Conservation (phyloP, 2,329 filamentous ascomycete genomes). For the Ceratocystis harringtonii region DNA sequence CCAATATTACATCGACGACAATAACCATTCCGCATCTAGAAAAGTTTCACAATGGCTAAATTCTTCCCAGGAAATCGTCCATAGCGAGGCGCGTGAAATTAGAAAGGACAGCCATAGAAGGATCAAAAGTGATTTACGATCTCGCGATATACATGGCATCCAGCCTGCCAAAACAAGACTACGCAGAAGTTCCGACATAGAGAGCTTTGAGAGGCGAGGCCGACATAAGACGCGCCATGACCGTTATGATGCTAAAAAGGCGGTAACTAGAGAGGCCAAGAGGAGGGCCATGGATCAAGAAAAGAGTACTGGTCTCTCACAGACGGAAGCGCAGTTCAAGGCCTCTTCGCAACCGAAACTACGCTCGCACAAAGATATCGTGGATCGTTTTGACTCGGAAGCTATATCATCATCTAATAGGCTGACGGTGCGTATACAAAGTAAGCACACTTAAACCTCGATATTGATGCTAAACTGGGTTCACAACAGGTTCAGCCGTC, state of each 20-base stretch:
- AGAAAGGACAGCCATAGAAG: neutral
- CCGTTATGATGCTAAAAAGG: conserved; percentile 35
- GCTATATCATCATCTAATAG: conserved; percentile 30
- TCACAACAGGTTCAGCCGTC: conserved; percentile 24
- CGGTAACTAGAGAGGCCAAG: conserved; percentile 19
- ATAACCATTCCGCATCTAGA: neutral
- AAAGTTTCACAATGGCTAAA: neutral
- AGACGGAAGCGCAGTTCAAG: neutral
- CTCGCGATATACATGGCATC: neutral
- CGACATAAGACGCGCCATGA: conserved; percentile 42
- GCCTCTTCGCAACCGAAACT: conserved; percentile 20
- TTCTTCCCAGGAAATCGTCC: neutral
- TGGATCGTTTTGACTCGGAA: conserved; percentile 40
- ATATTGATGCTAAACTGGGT: neutral
- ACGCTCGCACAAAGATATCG: conserved; percentile 32
- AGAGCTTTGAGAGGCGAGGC: conserved; percentile 33
- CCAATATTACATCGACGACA: neutral
- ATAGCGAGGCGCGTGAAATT: neutral
- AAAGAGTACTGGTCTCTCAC: neutral
- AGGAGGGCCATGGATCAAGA: neutral
- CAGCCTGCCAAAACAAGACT: neutral
- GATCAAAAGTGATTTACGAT: neutral
- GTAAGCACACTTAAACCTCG: neutral
- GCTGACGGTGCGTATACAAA: conserved; percentile 22
- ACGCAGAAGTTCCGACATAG: conserved; percentile 17